phyloP scores from a whole-genome alignment of 2,329 filamentous ascomycete genomes.

The Penicillium sclerotiorum region DNA sequence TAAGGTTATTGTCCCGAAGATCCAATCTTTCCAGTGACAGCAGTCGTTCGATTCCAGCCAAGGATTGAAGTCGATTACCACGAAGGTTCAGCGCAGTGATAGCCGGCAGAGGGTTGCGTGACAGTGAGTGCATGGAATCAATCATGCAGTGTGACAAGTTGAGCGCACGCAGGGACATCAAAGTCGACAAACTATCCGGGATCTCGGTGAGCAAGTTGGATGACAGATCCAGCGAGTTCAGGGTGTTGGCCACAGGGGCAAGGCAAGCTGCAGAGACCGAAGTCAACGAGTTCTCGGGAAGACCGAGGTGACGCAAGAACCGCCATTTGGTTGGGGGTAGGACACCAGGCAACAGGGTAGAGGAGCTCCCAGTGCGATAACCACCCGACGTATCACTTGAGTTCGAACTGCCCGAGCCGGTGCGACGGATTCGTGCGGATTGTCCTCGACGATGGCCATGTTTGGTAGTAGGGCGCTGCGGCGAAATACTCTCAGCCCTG shows the following conservation, averaged over 20 bases:
- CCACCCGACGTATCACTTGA: conserved; percentile 66
- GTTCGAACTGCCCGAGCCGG: conserved; percentile 89
- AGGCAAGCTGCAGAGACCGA: conserved; percentile 75
- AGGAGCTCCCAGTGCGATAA: conserved; percentile 65
- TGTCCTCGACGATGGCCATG: conserved; percentile 67
- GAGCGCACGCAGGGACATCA: conserved; percentile 85
- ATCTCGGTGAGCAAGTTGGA: conserved; percentile 92
- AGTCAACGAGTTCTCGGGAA: conserved; percentile 89
- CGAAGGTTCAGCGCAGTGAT: conserved; percentile 92
- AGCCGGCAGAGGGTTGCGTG: conserved; percentile 79
- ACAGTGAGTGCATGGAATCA: conserved; percentile 84
- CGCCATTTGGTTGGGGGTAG: conserved; percentile 90
- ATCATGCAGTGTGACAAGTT: conserved; percentile 99
- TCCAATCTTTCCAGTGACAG: conserved; percentile 88
- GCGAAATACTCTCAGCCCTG: conserved; percentile 75
- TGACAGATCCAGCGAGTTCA: conserved; percentile 91
- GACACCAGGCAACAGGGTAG: conserved; percentile 72
- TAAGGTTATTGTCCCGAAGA: conserved; percentile 83
- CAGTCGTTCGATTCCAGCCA: conserved; percentile 87
- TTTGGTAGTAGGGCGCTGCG: conserved; percentile 73
- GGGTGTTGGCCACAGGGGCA: conserved; percentile 78
- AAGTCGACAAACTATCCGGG: conserved; percentile 81
- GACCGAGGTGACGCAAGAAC: conserved; percentile 85
- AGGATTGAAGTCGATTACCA: conserved; percentile 80
- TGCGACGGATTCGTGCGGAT: conserved; percentile 76